These are phyloP conservation scores for Boletus vinaceobasis DNA, from an alignment of 768 basidiomycete species.

Conservation along the genomic window DNA sequence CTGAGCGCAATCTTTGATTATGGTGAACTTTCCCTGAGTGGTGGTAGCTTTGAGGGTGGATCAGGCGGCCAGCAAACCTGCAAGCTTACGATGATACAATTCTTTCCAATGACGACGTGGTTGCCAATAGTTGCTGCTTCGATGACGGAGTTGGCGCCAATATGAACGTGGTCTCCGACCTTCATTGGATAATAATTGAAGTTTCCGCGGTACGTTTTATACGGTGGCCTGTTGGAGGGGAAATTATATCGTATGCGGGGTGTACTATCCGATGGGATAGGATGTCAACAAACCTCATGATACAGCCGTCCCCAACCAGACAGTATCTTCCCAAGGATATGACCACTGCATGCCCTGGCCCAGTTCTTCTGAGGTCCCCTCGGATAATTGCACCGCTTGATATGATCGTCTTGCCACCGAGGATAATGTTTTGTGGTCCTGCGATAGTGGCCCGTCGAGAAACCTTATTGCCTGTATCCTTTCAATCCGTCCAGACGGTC, in stretches of 20 bases:
- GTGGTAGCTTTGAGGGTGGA: neutral
- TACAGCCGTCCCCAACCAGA: conserved; percentile 81
- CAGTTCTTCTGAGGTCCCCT: conserved; percentile 87
- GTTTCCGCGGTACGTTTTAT: conserved; percentile 85
- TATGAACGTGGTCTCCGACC: conserved; percentile 92
- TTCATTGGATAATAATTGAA: conserved; percentile 99
- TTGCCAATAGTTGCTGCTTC: conserved; percentile 96
- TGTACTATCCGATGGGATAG: neutral
- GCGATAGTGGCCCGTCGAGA: conserved; percentile 87
- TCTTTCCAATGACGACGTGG: conserved; percentile 92
- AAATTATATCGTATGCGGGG: neutral
- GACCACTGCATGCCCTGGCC: conserved; percentile 89
- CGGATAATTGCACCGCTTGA: conserved; percentile 87
- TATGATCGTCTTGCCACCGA: conserved; percentile 96
- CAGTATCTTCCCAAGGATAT: conserved; percentile 94
- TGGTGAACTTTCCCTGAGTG: conserved; percentile 86
- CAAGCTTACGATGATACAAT: conserved; percentile 81
- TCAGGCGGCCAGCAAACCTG: neutral
- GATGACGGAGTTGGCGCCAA: conserved; percentile 83
- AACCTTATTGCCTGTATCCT: conserved; percentile 97
- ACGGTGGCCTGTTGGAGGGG: conserved; percentile 58
- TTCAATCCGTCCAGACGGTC: conserved; percentile 9
- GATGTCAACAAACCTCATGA: conserved; percentile 67
- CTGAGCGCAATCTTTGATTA: conserved; percentile 92
- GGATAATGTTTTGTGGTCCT: conserved; percentile 94